phyloP scores from a whole-genome alignment of 495 filamentous ascomycete species.

The Neurospora sp. region DNA sequence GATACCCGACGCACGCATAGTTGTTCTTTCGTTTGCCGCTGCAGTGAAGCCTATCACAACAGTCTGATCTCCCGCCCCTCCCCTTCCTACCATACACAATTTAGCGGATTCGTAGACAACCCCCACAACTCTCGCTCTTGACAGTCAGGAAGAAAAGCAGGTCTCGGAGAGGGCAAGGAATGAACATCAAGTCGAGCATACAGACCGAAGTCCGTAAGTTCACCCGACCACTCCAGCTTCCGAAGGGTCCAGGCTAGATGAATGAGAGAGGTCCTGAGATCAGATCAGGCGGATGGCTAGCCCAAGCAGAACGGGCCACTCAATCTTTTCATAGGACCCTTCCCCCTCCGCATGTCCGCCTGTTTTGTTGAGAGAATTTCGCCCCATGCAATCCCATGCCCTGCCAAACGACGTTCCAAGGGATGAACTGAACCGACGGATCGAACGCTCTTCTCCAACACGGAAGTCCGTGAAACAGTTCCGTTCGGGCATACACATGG shows the following conservation, averaged over 20 bases:
- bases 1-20: background rate
- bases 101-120: background rate
- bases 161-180: background rate
- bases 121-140: background rate
- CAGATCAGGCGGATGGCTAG: background rate
- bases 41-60: background rate
- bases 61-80: background rate
- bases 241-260: background rate
- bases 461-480: background rate
- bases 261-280: background rate
- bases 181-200: background rate
- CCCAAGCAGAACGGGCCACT: background rate
- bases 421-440: background rate
- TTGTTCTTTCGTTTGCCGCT: background rate
- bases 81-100: background rate
- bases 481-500: background rate
- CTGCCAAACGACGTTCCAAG: background rate
- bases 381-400: background rate
- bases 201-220: background rate
- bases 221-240: background rate
- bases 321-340: background rate
- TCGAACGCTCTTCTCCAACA: background rate
- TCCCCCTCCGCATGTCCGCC: background rate
- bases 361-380: background rate
- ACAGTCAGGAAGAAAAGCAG: background rate